Evolutionary conservation across 345 rosid species (phyloP).

Genomic region (Lumnitzera littorea): DNA sequence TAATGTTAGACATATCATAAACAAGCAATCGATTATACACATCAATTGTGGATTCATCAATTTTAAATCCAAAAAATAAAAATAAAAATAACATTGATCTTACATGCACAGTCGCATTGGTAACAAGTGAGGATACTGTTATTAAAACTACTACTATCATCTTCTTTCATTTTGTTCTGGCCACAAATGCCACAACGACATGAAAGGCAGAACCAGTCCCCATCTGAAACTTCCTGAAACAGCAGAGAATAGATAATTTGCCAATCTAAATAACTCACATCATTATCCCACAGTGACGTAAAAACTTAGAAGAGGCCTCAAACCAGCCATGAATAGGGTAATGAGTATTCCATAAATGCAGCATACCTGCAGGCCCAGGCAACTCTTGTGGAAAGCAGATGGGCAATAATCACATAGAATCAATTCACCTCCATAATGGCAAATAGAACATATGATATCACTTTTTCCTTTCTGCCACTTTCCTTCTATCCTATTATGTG

Average conservation of each 20-base stretch:
- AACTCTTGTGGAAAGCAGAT: constrained; percentile 62
- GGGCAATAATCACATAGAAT: constrained; percentile 77
- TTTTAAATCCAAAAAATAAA: background rate
- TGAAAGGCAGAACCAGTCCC: constrained; percentile 75
- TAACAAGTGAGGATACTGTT: constrained; percentile 28
- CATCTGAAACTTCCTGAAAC: constrained; percentile 43
- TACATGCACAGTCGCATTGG: constrained; percentile 52
- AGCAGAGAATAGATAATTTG: background rate
- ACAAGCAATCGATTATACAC: background rate
- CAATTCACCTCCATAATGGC: constrained; percentile 75
- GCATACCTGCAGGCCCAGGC: constrained; percentile 55
- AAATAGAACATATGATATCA: constrained; percentile 56
- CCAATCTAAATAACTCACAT: background rate
- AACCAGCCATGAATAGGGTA: background rate
- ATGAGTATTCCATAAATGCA: constrained; percentile 2
- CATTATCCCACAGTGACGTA: background rate
- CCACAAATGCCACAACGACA: constrained; percentile 61
- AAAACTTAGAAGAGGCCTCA: background rate
- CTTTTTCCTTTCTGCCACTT: constrained; percentile 31
- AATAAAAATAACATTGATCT: background rate
- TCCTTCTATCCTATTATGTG: constrained; percentile 16
- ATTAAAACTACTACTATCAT: background rate
- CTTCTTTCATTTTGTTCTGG: constrained; percentile 17
- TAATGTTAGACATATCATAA: background rate
- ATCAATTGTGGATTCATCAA: background rate